Evolutionary conservation across 257 asterid species (phyloP).

Genomic region (Solanum pinnatisectum): DNA sequence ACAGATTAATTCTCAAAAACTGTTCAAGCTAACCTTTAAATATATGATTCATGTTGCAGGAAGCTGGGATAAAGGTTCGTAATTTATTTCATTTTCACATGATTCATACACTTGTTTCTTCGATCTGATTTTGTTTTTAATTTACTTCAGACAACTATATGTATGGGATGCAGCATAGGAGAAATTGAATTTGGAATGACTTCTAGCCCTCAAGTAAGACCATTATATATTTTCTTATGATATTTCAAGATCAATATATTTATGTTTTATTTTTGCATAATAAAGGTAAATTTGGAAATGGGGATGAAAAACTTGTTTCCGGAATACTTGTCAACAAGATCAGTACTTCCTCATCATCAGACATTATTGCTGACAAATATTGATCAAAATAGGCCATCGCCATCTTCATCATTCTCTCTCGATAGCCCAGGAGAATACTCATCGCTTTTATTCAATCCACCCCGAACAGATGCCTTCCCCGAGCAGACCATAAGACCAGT

Average conservation of each 20-base stretch:
- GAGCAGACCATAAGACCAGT: background rate
- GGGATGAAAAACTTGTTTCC: slow-evolving; percentile 41
- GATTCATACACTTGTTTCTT: background rate
- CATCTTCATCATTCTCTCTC: slow-evolving; percentile 69
- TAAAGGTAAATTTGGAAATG: slow-evolving; percentile 42
- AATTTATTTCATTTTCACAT: background rate
- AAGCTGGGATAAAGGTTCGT: slow-evolving; percentile 76
- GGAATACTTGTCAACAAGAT: slow-evolving; percentile 12
- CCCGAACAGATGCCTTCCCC: background rate
- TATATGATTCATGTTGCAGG: slow-evolving; percentile 29
- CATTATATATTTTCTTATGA: background rate
- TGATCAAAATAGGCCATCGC: slow-evolving; percentile 33
- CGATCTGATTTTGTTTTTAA: background rate
- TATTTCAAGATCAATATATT: background rate
- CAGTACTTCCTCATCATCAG: background rate
- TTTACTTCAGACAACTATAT: slow-evolving; percentile 34
- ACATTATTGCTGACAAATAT: background rate
- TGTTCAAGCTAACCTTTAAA: background rate
- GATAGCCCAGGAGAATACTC: slow-evolving; percentile 44
- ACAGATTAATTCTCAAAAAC: background rate
- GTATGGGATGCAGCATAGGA: slow-evolving; percentile 69
- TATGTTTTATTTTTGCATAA: background rate
- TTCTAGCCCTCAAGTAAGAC: slow-evolving; percentile 30
- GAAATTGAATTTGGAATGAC: slow-evolving; percentile 76
- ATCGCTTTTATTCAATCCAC: slow-evolving; percentile 26